These are phyloP conservation scores for Suillus brevipes DNA, from an alignment of 768 basidiomycete genomes.

Conservation along the genomic window DNA sequence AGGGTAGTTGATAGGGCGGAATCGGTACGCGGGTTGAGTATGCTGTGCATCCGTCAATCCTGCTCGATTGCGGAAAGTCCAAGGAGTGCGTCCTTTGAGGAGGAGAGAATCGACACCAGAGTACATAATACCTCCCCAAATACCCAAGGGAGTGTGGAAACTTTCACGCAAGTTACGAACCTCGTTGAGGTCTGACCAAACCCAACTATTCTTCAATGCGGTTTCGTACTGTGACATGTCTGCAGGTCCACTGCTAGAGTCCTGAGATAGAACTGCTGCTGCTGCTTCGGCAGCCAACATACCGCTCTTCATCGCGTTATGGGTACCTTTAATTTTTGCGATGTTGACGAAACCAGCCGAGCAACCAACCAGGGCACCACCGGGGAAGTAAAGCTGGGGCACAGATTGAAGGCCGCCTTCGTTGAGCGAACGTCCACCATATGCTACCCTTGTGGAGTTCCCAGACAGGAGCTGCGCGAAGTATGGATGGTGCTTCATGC, in stretches of 20 bases:
- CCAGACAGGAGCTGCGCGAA: conserved; percentile 79
- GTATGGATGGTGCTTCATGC: conserved; percentile 97
- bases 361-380: conserved; percentile 93
- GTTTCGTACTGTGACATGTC: conserved; percentile 77
- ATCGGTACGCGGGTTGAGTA: conserved; percentile 66
- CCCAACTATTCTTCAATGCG: conserved; percentile 76
- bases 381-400: conserved; percentile 85
- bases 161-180: conserved; percentile 90
- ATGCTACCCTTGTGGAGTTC: conserved; percentile 75
- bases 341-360: conserved; percentile 96
- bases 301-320: conserved; percentile 98
- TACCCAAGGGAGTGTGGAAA: conserved; percentile 77
- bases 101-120: conserved; percentile 87
- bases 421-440: conserved; percentile 86
- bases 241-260: conserved; percentile 28
- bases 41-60: conserved; percentile 60
- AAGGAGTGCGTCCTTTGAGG: conserved; percentile 82
- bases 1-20: conserved; percentile 82
- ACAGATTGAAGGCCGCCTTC: conserved; percentile 94
- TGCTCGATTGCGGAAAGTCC: conserved; percentile 80
- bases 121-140: conserved; percentile 87
- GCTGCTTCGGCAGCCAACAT: conserved; percentile 95
- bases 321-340: conserved; percentile 97
- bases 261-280: conserved; percentile 53
- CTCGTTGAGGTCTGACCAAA: conserved; percentile 82